phyloP scores from a whole-genome alignment of 306 rosid genomes.

The Gillenia trifoliata region DNA sequence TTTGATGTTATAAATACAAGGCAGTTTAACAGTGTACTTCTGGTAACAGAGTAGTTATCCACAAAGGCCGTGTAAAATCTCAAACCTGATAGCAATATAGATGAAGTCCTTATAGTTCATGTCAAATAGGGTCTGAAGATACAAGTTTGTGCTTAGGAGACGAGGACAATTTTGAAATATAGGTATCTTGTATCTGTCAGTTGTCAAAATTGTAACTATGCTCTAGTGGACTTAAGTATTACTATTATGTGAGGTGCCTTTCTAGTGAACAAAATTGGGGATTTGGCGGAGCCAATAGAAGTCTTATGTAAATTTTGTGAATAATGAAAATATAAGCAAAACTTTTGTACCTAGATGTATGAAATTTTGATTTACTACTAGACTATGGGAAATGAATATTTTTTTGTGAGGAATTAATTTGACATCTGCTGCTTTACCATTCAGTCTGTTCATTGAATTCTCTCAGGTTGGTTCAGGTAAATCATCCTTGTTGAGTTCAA shows the following conservation, averaged over 20 bases:
- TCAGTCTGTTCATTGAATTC: constrained; percentile 29
- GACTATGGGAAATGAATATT: background rate
- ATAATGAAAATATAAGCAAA: background rate
- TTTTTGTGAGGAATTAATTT: background rate
- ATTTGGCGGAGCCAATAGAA: background rate
- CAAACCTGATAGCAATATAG: background rate
- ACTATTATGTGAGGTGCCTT: background rate
- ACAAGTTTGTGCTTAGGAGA: background rate
- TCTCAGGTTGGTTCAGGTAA: constrained; percentile 97
- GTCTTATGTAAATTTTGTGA: background rate
- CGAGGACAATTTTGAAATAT: background rate
- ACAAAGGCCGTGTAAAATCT: background rate
- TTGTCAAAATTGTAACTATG: background rate
- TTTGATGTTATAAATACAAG: background rate
- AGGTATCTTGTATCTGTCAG: background rate
- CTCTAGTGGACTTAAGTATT: background rate
- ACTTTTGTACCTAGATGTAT: background rate
- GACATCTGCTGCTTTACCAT: background rate
- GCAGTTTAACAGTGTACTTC: background rate
- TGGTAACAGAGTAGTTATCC: background rate
- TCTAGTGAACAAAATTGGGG: background rate
- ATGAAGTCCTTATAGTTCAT: background rate
- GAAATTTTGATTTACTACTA: background rate
- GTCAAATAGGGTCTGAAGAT: background rate
- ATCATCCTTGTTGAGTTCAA: constrained; percentile 73